phyloP scores from a whole-genome alignment of 805 yeast species.

The Lipomyces orientalis region DNA sequence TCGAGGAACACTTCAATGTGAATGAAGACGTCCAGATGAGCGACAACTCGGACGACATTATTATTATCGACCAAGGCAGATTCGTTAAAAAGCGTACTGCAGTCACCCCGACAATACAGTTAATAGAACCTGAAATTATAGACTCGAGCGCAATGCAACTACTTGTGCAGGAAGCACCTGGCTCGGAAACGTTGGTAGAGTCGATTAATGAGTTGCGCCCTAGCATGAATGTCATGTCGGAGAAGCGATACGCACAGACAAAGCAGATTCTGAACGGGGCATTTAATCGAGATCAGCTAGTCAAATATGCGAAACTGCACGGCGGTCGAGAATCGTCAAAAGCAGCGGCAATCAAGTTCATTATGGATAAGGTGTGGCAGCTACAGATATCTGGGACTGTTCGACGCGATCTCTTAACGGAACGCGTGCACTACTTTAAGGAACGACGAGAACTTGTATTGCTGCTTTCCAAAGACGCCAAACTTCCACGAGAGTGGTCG shows the following conservation, averaged over 20 bases:
- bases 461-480: slow-evolving; percentile 14
- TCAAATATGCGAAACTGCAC: slow-evolving; percentile 11
- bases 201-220: slow-evolving; percentile 19
- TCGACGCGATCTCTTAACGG: slow-evolving; percentile 21
- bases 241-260: slow-evolving; percentile 16
- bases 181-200: slow-evolving; percentile 13
- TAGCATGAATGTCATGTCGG: slow-evolving; percentile 20
- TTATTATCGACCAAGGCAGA: slow-evolving; percentile 12
- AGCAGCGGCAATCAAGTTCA: slow-evolving; percentile 5
- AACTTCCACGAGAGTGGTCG: slow-evolving; percentile 17
- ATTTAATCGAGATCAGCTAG: slow-evolving; percentile 20
- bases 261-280: slow-evolving; percentile 10
- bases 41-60: neutral
- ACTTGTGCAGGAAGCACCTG: slow-evolving; percentile 1
- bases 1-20: neutral
- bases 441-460: slow-evolving; percentile 25
- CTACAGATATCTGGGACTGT: slow-evolving; percentile 20
- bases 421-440: slow-evolving; percentile 2
- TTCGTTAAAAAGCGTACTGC: slow-evolving; percentile 6
- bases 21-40: slow-evolving; percentile 7
- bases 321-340: neutral
- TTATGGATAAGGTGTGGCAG: slow-evolving; percentile 24
- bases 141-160: slow-evolving; percentile 5
- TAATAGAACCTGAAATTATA: slow-evolving; percentile 1
- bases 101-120: neutral